Conservation (phyloP, 371 early-diverging fungal species). For the Gilbertella persicaria region DNA sequence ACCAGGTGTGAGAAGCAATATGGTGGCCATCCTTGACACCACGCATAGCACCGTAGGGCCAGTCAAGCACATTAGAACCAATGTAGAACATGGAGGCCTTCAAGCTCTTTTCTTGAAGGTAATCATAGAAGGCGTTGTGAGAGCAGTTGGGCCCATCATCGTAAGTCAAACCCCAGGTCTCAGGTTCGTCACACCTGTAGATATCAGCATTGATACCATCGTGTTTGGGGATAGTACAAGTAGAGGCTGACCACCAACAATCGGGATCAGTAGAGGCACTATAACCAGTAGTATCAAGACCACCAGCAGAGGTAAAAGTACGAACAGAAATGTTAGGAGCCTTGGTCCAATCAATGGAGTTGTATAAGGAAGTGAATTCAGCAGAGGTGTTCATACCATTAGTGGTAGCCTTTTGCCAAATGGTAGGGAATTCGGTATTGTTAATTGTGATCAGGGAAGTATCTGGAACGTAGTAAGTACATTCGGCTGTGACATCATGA, state of each 20-base stretch:
- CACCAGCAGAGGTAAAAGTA: constrained; percentile 25
- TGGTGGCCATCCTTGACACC: constrained; percentile 56
- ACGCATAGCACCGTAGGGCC: constrained; percentile 55
- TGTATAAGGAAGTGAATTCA: constrained; percentile 45
- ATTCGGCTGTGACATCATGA: constrained; percentile 14
- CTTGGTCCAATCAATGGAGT: constrained; percentile 48
- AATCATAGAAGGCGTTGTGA: constrained; percentile 54
- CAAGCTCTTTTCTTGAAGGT: constrained; percentile 29
- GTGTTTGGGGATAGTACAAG: constrained; percentile 40
- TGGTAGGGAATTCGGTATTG: constrained; percentile 40
- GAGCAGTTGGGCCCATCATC: constrained; percentile 58
- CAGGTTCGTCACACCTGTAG: constrained; percentile 40
- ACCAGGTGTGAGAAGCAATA: constrained; percentile 59
- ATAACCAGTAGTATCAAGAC: constrained; percentile 34
- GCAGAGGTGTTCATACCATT: constrained; percentile 41
- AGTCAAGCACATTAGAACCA: constrained; percentile 51
- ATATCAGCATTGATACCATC: constrained; percentile 42
- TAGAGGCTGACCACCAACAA: constrained; percentile 51
- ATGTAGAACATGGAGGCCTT: constrained; percentile 29
- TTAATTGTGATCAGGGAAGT: constrained; percentile 25
- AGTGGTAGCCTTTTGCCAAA: constrained; percentile 44
- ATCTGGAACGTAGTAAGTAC: constrained; percentile 27
- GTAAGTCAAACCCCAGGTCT: constrained; percentile 49
- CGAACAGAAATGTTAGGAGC: constrained; percentile 41
- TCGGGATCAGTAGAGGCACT: constrained; percentile 38